These are phyloP conservation scores for Picea abies DNA, from an alignment of 83 land plant species.

Conservation along the genomic window DNA sequence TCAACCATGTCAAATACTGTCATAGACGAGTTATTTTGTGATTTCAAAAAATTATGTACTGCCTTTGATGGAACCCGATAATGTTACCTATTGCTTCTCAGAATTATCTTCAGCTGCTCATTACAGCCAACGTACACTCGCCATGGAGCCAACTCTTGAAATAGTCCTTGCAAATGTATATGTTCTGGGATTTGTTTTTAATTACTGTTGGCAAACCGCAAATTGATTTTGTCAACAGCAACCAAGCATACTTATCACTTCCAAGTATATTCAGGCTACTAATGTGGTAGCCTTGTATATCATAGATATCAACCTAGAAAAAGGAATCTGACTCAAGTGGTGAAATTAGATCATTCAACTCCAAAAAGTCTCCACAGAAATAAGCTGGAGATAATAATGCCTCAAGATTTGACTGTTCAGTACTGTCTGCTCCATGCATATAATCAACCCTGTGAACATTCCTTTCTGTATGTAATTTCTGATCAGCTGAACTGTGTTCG, in stretches of 20 bases:
- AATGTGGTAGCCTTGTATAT: not conserved
- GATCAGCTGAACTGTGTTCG: not conserved
- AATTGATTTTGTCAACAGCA: not conserved
- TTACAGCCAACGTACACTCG: not conserved
- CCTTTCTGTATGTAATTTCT: not conserved
- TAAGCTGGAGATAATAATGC: not conserved
- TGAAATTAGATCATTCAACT: not conserved
- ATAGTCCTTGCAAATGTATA: slow-evolving; percentile 3
- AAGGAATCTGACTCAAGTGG: not conserved
- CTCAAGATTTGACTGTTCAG: not conserved
- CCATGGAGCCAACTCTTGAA: not conserved
- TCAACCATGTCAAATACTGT: not conserved
- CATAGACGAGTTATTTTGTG: not conserved
- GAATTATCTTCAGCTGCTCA: slow-evolving; percentile 12
- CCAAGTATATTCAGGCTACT: not conserved
- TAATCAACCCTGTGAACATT: not conserved
- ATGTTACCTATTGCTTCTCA: slow-evolving; percentile 1
- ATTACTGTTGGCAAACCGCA: not conserved
- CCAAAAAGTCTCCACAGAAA: slow-evolving; percentile 9
- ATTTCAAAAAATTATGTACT: not conserved
- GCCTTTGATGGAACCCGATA: not conserved
- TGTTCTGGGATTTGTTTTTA: not conserved
- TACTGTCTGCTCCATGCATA: not conserved
- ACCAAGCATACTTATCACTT: not conserved
- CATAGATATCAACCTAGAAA: not conserved